Base-by-base conservation (phyloP, 495 filamentous ascomycete species). In the Patellaria atrata region DNA sequence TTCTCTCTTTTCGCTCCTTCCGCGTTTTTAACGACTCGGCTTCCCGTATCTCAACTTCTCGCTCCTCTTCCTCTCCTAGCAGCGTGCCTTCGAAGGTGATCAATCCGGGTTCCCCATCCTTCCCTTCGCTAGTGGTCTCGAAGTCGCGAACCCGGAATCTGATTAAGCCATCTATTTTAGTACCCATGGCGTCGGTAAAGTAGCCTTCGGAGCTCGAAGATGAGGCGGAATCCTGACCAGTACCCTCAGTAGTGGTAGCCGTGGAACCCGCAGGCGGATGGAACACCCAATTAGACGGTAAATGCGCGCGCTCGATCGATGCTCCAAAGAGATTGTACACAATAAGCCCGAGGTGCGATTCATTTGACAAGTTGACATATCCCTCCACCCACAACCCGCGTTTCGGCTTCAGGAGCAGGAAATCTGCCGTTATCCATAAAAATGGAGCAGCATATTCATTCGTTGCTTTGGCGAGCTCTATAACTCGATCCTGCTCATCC, bases 301-400 rank as follows among this genome's bases (percentile, higher is more conserved):
- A 59, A 37, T 71, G 63, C 44, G 68, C 69, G 41, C 67, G 59
- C 40, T 77, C 71, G 31, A 87, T 74, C 25, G 67, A 73, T 1
- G 78, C 77, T 41, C 73, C 77, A 63, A 85, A 83, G 12, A 80
- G 57, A 53, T 87, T 87, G 45, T 73, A 71, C 10, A 73, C 76
- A 2, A 82, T 61, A 3, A 82, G 57, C 15, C 77, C 77, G 1
- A 87, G 48, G 48, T 82, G 75, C 6, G 72, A 71, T 38, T 78
- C 70, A n/a, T 72, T 77, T 48, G 79, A 74, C 22, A 83, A 57
- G 43, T 78, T 82, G 20, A 84, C 67, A 53, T 62, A 73, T 9
- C 74, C 81, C 33, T 79, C 69, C 16, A 85, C 54, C 22, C 51
- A 56, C 17, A 61, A 60, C 11, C 71, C 71, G 39, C 62, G 67